Evolutionary conservation across 805 yeast genomes (phyloP), one percentile per base, ranked within the genome.

Genomic region (Wickerhamomyces xylosicus): DNA sequence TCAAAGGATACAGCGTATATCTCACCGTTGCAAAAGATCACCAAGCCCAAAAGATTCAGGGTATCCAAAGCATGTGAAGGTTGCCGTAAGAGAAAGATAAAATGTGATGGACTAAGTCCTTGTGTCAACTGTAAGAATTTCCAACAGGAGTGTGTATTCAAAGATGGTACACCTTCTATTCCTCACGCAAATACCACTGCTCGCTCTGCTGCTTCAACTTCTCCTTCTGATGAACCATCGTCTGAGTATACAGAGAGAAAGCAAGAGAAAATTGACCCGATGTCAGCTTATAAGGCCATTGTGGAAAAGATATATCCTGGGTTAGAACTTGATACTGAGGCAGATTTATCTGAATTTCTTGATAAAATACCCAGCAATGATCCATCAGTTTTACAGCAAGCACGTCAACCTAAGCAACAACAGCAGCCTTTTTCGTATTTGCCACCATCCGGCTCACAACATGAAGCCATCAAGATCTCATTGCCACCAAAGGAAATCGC

Each of bases 71-170:
- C 90, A 3, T 82, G 92, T 52, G 83, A 77, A 47, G 74, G 71
- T 38, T 82, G 92, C 54, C 68, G 89, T 15, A 71, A 69, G 52
- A 79, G 82, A 53, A 83, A 83, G 53, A 89, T 83, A 40, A 82
- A 81, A 54, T 84, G 94, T 59, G 92, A 83, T 52, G 90, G 90
- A 5, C 77, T 78, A 50, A 85, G 77, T 52, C 94, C 92, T 1
- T 83, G 90, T 58, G 78, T 81, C 34, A 90, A 82, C 54, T 87
- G 95, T 55, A 82, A 95, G 1, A 95, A 85, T 1, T 87, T 85
- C 60, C 76, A 85, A 17, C 84, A 82, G 57, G 81, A 75, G 41
- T 86, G 96, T 25, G 29, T 9, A 4, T 25, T 25, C 10, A 6
- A 21, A 10, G 10, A 21, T 21, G 25, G 25, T 21, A 21, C 25